These are phyloP conservation scores for Lactarius psammicola DNA, from an alignment of 768 basidiomycete genomes.

Conservation along the genomic window DNA sequence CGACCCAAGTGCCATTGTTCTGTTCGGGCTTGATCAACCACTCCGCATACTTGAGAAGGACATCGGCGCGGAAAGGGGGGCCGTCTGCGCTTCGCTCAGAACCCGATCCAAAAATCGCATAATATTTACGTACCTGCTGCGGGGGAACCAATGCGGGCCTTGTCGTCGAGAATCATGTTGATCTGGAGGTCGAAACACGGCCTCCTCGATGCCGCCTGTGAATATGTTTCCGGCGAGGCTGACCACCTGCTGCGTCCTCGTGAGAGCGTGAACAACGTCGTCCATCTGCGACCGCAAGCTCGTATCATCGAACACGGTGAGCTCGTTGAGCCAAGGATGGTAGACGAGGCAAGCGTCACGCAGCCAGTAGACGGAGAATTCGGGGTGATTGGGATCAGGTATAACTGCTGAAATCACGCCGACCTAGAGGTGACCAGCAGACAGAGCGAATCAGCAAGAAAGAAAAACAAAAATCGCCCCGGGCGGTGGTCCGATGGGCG, in stretches of 20 bases:
- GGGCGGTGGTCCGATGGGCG: background rate
- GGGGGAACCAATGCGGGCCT: constrained; percentile 22
- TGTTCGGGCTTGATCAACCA: constrained; percentile 22
- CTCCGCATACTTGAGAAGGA: constrained; percentile 22
- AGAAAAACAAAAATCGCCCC: background rate
- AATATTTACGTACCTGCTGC: constrained; percentile 16
- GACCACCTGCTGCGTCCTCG: constrained; percentile 17
- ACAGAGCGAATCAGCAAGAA: background rate
- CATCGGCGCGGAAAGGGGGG: constrained; percentile 17
- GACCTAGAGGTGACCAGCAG: background rate
- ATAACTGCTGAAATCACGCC: constrained; percentile 13
- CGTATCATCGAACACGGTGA: constrained; percentile 17
- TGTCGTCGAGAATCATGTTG: constrained; percentile 12
- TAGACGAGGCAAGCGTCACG: constrained; percentile 25
- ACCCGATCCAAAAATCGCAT: no score
- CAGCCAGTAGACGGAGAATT: constrained; percentile 19
- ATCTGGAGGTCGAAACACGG: constrained; percentile 19
- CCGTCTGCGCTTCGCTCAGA: constrained; percentile 15
- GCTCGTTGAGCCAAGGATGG: constrained; percentile 24
- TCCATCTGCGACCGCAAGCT: constrained; percentile 17
- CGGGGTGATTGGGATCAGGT: constrained; percentile 10
- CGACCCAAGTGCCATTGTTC: constrained; percentile 21
- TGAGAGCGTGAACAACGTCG: constrained; percentile 21
- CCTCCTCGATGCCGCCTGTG: constrained; percentile 22
- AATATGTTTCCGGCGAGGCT: constrained; percentile 25